Percentiles rank a stretch among this genome's conserved stretches.
Evolutionary conservation across 2,329 filamentous ascomycete genomes (phyloP).

Genomic region (Trichoderma sp.): DNA sequence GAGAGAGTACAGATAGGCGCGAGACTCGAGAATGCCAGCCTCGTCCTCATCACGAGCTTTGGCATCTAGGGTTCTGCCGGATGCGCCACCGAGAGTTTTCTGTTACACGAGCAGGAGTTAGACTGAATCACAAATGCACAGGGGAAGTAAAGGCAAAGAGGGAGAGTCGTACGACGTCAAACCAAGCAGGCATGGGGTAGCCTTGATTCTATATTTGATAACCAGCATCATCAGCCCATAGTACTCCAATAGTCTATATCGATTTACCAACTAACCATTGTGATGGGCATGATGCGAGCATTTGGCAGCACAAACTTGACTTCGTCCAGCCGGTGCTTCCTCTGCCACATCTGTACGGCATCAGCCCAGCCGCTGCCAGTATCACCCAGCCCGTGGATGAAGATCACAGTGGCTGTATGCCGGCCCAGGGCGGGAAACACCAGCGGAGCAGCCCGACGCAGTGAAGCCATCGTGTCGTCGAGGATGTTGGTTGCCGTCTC

Average conservation of each 20-base stretch:
- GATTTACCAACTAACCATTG: slow-evolving; percentile 41
- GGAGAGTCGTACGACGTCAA: slow-evolving; percentile 63
- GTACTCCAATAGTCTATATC: not conserved
- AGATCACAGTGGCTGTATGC: slow-evolving; percentile 94
- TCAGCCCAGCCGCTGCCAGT: slow-evolving; percentile 74
- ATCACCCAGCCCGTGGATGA: slow-evolving; percentile 89
- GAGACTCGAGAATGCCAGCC: slow-evolving; percentile 67
- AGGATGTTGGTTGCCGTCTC: not conserved
- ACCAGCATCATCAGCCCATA: not conserved
- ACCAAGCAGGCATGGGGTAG: slow-evolving; percentile 83
- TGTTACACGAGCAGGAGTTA: slow-evolving; percentile 16
- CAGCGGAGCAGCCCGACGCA: slow-evolving; percentile 47
- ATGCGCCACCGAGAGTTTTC: slow-evolving; percentile 35
- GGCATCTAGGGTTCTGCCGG: not conserved
- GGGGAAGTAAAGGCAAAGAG: not conserved
- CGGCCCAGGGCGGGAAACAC: slow-evolving; percentile 75
- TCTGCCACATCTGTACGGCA: slow-evolving; percentile 83
- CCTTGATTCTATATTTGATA: slow-evolving; percentile 61
- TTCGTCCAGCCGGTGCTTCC: slow-evolving; percentile 75
- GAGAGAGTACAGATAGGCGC: slow-evolving; percentile 72
- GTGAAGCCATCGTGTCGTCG: slow-evolving; percentile 24
- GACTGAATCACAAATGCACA: not conserved
- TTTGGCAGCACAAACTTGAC: slow-evolving; percentile 94
- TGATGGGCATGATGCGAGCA: slow-evolving; percentile 82
- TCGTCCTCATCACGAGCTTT: slow-evolving; percentile 56